Evolutionary conservation across 2,329 filamentous ascomycete genomes (phyloP), one percentile per base, ranked within the genome.

Genomic region (Parasarocladium wereldwijsianum): DNA sequence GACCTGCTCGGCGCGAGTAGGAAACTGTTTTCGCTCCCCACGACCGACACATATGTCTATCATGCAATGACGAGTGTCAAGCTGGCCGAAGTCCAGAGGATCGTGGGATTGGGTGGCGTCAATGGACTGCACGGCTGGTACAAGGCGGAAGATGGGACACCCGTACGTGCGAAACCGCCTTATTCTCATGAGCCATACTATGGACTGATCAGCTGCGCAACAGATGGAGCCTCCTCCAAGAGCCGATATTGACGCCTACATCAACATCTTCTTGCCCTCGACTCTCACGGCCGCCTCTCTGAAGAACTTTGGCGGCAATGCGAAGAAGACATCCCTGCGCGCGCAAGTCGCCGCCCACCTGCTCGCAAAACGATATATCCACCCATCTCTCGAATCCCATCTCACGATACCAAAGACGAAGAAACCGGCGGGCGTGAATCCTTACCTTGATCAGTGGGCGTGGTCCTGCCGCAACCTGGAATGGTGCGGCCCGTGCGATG

Each of bases 391-490:
- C 24, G 36, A 41, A 22, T 26, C 46, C 11, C 44, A 54, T 32
- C 52, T 61, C 37, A 58, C 54, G 16, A 47, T 66, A 19, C 55
- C 59, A 11, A 64, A 59, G 39, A 50, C 48, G 36, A 66, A 65
- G 39, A 57, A 58, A 25, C 50, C 47, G 36, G 52, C 34, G 32
- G 43, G 55, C 43, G 26, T 42, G 5, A 85, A 85, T 45, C 78
- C 76, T 0, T 81, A 77, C 48, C 59, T 73, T 31, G 64, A 74
- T 41, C 67, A 79, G 43, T 80, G 76, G 65, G 55, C 59, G 16
- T 80, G 76, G 67, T 64, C 69, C 2, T 73, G 68, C 41, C 62
- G 65, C 17, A 62, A 62, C 36, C 58, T 84, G 6, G 67, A 76
- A 50, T 78, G 75, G 73, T 64, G 63, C 29, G 73, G 76, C 2